phyloP scores from a whole-genome alignment of 768 basidiomycete genomes.

The Leccinum disarticulatum region DNA sequence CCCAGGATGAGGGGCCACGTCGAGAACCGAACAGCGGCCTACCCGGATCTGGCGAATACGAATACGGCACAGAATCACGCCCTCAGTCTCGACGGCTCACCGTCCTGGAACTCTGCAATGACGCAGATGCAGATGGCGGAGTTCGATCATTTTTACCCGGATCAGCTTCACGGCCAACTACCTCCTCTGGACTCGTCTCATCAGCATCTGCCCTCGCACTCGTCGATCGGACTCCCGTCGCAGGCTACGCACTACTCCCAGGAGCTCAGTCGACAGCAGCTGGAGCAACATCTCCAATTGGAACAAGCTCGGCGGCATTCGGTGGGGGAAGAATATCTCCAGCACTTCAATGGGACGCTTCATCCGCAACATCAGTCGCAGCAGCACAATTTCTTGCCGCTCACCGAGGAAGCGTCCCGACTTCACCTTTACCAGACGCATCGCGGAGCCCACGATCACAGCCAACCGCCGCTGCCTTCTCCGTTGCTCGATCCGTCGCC shows the following conservation, averaged over 20 bases:
- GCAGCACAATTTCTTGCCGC: constrained; percentile 27
- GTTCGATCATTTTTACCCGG: constrained; percentile 48
- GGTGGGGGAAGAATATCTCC: constrained; percentile 39
- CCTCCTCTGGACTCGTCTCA: constrained; percentile 46
- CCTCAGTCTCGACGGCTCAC: constrained; percentile 78
- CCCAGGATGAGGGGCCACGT: constrained; percentile 40
- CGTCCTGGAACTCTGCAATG: constrained; percentile 90
- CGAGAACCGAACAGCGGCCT: constrained; percentile 35
- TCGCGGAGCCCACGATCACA: constrained; percentile 36
- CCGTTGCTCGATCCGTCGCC: constrained; percentile 34
- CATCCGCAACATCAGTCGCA: constrained; percentile 29
- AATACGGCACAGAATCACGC: constrained; percentile 71
- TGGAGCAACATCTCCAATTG: constrained; percentile 39
- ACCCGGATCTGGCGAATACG: constrained; percentile 46
- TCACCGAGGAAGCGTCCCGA: constrained; percentile 31
- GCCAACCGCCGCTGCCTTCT: constrained; percentile 26
- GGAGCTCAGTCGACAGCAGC: constrained; percentile 47
- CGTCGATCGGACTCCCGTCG: constrained; percentile 45
- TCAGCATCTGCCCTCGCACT: constrained; percentile 49
- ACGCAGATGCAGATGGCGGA: constrained; percentile 48
- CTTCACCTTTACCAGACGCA: constrained; percentile 37
- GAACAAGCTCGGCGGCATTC: constrained; percentile 34
- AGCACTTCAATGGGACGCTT: constrained; percentile 35
- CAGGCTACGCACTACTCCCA: constrained; percentile 43
- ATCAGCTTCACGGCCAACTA: constrained; percentile 42